Evolutionary conservation across 1,284 basidiomycete species (phyloP), one percentile per base, ranked within the genome.

Genomic region (Pyrrhoderma noxium): DNA sequence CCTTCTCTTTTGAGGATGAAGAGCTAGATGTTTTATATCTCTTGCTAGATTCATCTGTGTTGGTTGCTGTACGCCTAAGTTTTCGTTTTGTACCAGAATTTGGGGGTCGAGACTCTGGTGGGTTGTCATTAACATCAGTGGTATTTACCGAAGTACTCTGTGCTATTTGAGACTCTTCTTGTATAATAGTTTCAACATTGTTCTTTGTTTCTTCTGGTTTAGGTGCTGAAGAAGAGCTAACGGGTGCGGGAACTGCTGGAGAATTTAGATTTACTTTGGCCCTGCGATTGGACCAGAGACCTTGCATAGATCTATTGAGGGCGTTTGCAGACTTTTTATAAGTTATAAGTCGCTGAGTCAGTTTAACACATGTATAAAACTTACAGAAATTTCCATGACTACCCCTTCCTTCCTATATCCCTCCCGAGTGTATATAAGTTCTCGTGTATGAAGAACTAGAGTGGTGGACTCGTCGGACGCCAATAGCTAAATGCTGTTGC

Each of bases 271-370:
- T 87, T 19, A 89, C 55, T 64, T 75, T 82, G 18, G 69, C 70
- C 35, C 74, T 74, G 36, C 80, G 68, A 8, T 68, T 71, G 0
- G 80, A 77, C 85, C 86, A 89, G 23, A 86, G 71, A 18, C 77
- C 79, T 65, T 86, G 85, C 80, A 87, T 85, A 18, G 84, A 85
- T 51, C 74, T 73, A 65, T 89, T 89, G 57, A 89, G 69, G 14
- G 76, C 65, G 68, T 87, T 87, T 57, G 81, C 75, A 52, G 76
- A 78, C 84, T 85, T 38, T 11, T 9, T 8, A 11, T 27, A n/a
- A 45, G 16, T 34, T 27, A 48, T 7, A 3, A 2, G 7, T 19
- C n/a, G 19, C 7, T 27, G 19, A 45, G 18, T 25, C 14, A 21
- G 36, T 23, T 41, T 22, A 37, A 45, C 37, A 52, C 49, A 40